Evolutionary conservation across 1,139 yeast species (phyloP).

Genomic region (Lodderomyces jiufengensis): DNA sequence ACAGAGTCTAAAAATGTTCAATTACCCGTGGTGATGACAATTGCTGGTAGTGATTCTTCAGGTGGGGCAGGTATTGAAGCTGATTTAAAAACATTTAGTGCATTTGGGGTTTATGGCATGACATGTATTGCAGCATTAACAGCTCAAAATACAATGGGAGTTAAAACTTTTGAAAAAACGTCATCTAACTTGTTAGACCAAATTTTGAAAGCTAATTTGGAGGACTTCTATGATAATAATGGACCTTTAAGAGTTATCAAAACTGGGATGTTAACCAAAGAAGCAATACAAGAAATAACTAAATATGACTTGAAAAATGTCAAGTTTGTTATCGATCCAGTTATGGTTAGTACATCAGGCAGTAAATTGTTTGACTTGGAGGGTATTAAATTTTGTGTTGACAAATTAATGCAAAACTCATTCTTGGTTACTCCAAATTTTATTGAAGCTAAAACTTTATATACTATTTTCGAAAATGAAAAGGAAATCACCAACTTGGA

Average conservation of each 20-base stretch:
- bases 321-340: conserved; percentile 71
- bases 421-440: conserved; percentile 75
- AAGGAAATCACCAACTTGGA: conserved; percentile 11
- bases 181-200: conserved; percentile 40
- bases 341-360: conserved; percentile 79
- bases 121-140: conserved; percentile 82
- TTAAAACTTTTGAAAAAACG: conserved; percentile 46
- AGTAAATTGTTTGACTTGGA: conserved; percentile 48
- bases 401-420: conserved; percentile 50
- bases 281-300: conserved; percentile 50
- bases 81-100: conserved; percentile 77
- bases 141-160: conserved; percentile 74
- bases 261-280: conserved; percentile 73
- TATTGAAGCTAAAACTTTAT: conserved; percentile 55
- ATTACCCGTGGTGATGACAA: conserved; percentile 51
- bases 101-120: conserved; percentile 75
- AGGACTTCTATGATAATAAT: conserved; percentile 47
- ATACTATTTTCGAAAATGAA: conserved; percentile 16
- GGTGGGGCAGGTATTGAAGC: conserved; percentile 98
- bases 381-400: conserved; percentile 43
- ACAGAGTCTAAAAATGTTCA: conserved; percentile 2
- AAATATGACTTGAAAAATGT: conserved; percentile 29
- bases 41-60: conserved; percentile 85
- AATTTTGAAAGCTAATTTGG: conserved; percentile 53
- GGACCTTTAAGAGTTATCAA: conserved; percentile 60